Evolutionary conservation across 768 basidiomycete genomes (phyloP).

Genomic region (Mycena floridula): DNA sequence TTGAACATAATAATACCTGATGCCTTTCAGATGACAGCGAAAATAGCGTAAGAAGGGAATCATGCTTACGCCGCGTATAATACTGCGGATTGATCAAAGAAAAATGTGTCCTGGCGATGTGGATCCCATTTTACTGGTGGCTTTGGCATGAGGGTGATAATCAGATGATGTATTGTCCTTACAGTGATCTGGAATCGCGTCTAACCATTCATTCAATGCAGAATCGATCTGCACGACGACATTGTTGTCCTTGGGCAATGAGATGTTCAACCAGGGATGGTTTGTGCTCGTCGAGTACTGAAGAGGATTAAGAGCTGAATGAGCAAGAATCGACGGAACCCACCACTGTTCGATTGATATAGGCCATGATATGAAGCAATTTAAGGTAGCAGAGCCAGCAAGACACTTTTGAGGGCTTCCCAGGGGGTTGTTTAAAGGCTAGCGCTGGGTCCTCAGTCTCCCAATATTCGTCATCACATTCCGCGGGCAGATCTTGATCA

Average conservation of each 20-base stretch:
- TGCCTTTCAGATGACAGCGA: no score
- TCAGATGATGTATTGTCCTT: slow-evolving; percentile 30
- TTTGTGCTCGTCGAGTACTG: slow-evolving; percentile 66
- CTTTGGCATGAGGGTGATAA: slow-evolving; percentile 7
- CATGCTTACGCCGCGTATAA: no score
- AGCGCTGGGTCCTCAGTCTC: slow-evolving; percentile 44
- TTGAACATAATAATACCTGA: slow-evolving; percentile 45
- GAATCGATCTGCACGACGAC: slow-evolving; percentile 71
- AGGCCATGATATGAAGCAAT: slow-evolving; percentile 55
- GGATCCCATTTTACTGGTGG: slow-evolving; percentile 39
- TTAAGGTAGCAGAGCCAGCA: slow-evolving; percentile 51
- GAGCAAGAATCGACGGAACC: slow-evolving; percentile 11
- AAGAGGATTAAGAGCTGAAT: background rate
- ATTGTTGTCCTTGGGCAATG: slow-evolving; percentile 58
- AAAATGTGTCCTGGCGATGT: slow-evolving; percentile 25
- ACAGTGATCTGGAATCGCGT: slow-evolving; percentile 57
- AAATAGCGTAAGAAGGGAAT: no score
- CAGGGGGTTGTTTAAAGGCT: slow-evolving; percentile 59
- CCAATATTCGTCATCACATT: slow-evolving; percentile 72
- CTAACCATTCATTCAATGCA: slow-evolving; percentile 71
- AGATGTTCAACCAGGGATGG: slow-evolving; percentile 42
- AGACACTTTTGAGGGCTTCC: slow-evolving; percentile 45
- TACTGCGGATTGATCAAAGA: slow-evolving; percentile 52
- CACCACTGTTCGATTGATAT: slow-evolving; percentile 53
- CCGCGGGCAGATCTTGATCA: slow-evolving; percentile 59